Base-by-base conservation (phyloP, 768 basidiomycete genomes). In the Psilocybe cubensis region DNA sequence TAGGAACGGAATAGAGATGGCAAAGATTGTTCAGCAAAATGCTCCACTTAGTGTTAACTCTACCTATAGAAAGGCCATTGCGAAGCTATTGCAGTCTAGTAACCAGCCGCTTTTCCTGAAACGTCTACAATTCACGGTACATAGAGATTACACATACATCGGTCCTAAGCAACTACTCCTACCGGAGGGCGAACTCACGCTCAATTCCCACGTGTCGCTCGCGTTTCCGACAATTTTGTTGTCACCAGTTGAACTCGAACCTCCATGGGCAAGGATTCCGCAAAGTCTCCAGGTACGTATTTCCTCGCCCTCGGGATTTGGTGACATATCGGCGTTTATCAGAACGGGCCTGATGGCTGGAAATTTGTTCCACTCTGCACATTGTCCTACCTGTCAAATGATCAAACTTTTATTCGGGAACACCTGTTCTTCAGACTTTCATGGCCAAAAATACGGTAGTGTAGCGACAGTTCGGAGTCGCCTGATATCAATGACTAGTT, bases 141-240 rank as follows among this genome's bases (percentile, higher is more conserved):
- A n/a, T n/a, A n/a, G n/a, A n/a, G n/a, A n/a, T n/a, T n/a, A n/a
- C n/a, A n/a, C n/a, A n/a, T n/a, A n/a, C n/a, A n/a, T n/a, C n/a
- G n/a, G n/a, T n/a, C n/a, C n/a, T n/a, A n/a, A n/a, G n/a, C n/a
- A n/a, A n/a, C n/a, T n/a, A n/a, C n/a, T n/a, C n/a, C n/a, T n/a
- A n/a, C 23, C 33, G 31, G 33, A 38, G 29, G 14, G 27, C 23
- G 23, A 51, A 42, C 56, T 51, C 43, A 48, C 48, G 56, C 48
- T n/a, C 5, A 31, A 51, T 33, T 50, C 23, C 56, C 56, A 57
- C 56, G 56, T 57, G 56, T 57, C 47, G 2, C 23, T 41, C 14
- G 17, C 54, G 27, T 38, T 50, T 25, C 46, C 48, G 29, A 25
- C 27, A 33, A 23, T 2, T 20, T 44, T 20, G 10, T 49, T 14